Evolutionary conservation across 352 stramenopile species (phyloP), one percentile per base, ranked within the genome.

Genomic region (Plasmopara muralis): DNA sequence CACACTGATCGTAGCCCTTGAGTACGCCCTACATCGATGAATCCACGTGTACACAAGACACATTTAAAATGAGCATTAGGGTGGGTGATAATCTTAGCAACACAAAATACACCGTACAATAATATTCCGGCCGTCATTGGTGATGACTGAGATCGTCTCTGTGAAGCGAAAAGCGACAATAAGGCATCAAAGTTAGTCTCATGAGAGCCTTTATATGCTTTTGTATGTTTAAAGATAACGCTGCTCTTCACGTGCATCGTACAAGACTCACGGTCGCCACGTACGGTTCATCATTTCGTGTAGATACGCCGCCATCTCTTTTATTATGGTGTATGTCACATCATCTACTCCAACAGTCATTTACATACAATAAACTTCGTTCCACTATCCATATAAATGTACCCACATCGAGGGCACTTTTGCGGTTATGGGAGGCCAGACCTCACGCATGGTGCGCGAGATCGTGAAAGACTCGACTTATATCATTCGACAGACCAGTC

Each of bases 81-180:
- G 10, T 12, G 31, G 30, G 30, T 35, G 31, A 12, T 35, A 35
- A 12, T 1, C 6, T 12, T 35, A 35, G 6, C 6, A 12, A 35
- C 31, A 35, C 10, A 35, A 12, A n/a, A 41, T 41, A 13, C 37
- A 16, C 63, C 78, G 49, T 72, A 93, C 90, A 54, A 97, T 87
- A 63, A 97, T 97, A 64, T 97, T 96, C 57, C 88, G 80, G n/a
- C 89, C 89, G 60, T 97, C 89, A 55, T 96, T 96, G 7, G 89
- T 97, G 62, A 97, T 96, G 28, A 97, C 80, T 10, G 84, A 96
- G 57, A 97, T 89, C 42, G 76, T 93, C 37, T 89, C 83, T 93
- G 63, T 30, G 38, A 9, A n/a, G 6, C 9, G 39, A 43, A 54
- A 14, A 63, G 0, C 20, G 3, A 41, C 0, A 47, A 9, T 50